Percentiles rank a stretch among this genome's conserved stretches.
phyloP scores from a whole-genome alignment of 2,329 filamentous ascomycete genomes.

The Alternaria rosae region DNA sequence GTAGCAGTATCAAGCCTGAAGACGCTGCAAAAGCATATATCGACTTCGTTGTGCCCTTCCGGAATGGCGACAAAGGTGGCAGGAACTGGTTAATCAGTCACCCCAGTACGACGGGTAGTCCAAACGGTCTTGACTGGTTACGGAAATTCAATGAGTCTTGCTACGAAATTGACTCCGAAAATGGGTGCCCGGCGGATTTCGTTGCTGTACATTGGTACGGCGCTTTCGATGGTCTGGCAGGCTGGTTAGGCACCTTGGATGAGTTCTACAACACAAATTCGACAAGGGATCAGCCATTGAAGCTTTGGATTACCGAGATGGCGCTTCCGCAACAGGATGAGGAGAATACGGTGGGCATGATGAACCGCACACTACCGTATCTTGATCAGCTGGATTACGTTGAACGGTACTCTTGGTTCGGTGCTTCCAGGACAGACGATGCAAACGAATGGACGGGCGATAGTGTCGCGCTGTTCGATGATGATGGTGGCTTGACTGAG shows the following conservation, averaged over 20 bases:
- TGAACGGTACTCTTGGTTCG: slow-evolving; percentile 47
- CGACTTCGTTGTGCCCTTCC: slow-evolving; percentile 73
- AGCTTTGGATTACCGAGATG: slow-evolving; percentile 82
- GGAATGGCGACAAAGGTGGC: slow-evolving; percentile 55
- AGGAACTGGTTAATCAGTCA: slow-evolving; percentile 70
- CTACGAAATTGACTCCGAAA: slow-evolving; percentile 41
- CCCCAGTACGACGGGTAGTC: slow-evolving; percentile 72
- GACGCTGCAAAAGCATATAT: slow-evolving; percentile 75
- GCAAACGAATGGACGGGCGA: slow-evolving; percentile 49
- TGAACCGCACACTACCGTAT: slow-evolving; percentile 72
- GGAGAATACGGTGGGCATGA: slow-evolving; percentile 68
- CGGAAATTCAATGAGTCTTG: slow-evolving; percentile 70
- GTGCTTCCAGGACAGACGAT: slow-evolving; percentile 42
- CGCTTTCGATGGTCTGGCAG: slow-evolving; percentile 71
- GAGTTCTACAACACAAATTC: slow-evolving; percentile 59
- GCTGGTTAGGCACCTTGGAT: slow-evolving; percentile 68
- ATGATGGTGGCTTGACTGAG: slow-evolving; percentile 41
- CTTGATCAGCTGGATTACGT: slow-evolving; percentile 67
- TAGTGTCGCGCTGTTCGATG: slow-evolving; percentile 44
- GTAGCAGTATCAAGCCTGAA: slow-evolving; percentile 67
- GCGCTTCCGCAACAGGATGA: slow-evolving; percentile 67
- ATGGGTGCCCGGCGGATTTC: slow-evolving; percentile 60
- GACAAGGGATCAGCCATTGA: slow-evolving; percentile 51
- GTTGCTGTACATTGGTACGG: slow-evolving; percentile 66
- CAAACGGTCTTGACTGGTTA: slow-evolving; percentile 71